Conservation (phyloP, 2,329 filamentous ascomycete genomes). For the Parasarocladium wereldwijsianum region DNA sequence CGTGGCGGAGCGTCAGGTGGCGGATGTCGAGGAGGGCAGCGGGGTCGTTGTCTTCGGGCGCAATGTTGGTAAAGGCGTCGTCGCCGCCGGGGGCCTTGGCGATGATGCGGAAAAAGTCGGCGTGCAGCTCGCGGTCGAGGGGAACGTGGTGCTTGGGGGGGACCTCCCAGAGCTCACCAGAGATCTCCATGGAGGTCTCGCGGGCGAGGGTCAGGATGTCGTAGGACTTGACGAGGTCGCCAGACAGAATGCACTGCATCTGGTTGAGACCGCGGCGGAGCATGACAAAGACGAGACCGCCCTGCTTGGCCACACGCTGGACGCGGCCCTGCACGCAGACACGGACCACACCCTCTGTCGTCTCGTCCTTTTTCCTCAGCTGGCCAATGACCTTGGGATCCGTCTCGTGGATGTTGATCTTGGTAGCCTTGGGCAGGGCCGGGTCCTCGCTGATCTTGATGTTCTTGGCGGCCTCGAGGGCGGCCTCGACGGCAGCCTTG, state of each 20-base stretch:
- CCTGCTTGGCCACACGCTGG: conserved; percentile 67
- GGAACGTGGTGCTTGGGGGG: conserved; percentile 66
- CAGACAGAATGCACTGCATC: conserved; percentile 69
- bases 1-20: conserved; percentile 73
- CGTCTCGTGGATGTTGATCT: conserved; percentile 51
- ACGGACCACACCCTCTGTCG: conserved; percentile 40
- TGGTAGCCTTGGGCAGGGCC: conserved; percentile 57
- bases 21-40: conserved; percentile 61
- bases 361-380: conserved; percentile 34
- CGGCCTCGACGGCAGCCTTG: conserved; percentile 48
- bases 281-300: conserved; percentile 73
- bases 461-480: conserved; percentile 47
- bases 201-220: conserved; percentile 74
- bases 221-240: conserved; percentile 79
- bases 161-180: conserved; percentile 71
- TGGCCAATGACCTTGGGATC: conserved; percentile 15
- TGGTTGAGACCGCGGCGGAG: conserved; percentile 63
- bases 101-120: conserved; percentile 75
- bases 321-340: conserved; percentile 74
- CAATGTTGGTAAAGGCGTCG: conserved; percentile 76
- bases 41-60: conserved; percentile 35
- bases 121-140: conserved; percentile 75
- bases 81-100: conserved; percentile 71
- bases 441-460: conserved; percentile 28
- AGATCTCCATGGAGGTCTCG: conserved; percentile 75